Conservation (phyloP, 768 basidiomycete genomes). For the Boletus barrowsii region DNA sequence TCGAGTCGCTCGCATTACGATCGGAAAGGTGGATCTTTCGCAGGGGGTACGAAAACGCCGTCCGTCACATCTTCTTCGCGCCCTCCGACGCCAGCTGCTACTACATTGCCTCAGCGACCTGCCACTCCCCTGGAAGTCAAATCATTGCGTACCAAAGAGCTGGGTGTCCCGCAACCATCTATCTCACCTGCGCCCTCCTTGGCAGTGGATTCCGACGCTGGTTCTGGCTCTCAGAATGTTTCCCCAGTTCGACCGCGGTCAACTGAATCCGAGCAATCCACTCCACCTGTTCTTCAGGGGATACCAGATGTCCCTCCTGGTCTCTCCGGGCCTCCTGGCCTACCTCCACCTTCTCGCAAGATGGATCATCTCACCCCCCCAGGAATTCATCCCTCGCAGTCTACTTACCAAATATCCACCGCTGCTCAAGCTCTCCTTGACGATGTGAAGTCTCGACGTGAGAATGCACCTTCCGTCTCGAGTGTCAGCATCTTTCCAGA, state of each 20-base stretch:
- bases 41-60: constrained; percentile 39
- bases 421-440: constrained; percentile 83
- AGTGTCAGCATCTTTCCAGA: constrained; percentile 78
- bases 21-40: constrained; percentile 37
- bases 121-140: constrained; percentile 45
- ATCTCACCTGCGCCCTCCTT: constrained; percentile 46
- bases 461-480: constrained; percentile 43
- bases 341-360: constrained; percentile 45
- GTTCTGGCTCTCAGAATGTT: constrained; percentile 42
- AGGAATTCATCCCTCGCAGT: constrained; percentile 40
- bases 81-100: constrained; percentile 50
- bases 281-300: constrained; percentile 45
- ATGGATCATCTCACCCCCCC: constrained; percentile 49
- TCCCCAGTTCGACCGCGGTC: constrained; percentile 40
- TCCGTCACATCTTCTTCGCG: constrained; percentile 54
- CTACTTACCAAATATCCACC: constrained; percentile 80
- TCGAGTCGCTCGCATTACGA: constrained; percentile 40
- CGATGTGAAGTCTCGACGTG: constrained; percentile 75
- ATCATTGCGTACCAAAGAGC: constrained; percentile 39
- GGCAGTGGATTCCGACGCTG: constrained; percentile 49
- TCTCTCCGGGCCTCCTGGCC: constrained; percentile 53
- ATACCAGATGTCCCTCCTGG: constrained; percentile 56
- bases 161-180: constrained; percentile 37
- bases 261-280: constrained; percentile 37
- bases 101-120: constrained; percentile 39